Conservation (phyloP, 805 yeast species). For the Nakazawaea populi region DNA sequence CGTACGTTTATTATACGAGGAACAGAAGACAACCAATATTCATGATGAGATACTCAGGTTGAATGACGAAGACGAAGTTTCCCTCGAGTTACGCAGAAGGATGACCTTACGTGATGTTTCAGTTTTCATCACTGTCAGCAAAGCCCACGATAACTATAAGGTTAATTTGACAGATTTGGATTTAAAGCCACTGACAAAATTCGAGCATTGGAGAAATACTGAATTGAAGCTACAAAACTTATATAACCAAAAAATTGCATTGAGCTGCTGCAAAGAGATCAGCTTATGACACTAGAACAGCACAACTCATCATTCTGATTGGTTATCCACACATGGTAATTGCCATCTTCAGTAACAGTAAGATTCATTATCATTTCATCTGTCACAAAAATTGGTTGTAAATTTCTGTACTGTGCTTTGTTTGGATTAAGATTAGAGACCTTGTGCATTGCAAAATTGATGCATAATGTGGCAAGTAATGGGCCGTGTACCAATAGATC, state of each 20-base stretch:
- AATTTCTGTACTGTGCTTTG: conserved; percentile 42
- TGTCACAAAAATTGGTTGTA: conserved; percentile 42
- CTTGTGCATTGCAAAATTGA: conserved; percentile 40
- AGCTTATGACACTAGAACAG: not conserved
- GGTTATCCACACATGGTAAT: conserved; percentile 9
- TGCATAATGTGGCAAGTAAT: conserved; percentile 51
- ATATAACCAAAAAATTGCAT: not conserved
- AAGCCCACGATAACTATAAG: conserved; percentile 14
- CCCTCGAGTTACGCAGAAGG: conserved; percentile 31
- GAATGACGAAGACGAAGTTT: conserved; percentile 31
- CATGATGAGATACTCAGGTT: conserved; percentile 27
- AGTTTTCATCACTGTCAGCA: conserved; percentile 35
- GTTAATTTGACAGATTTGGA: conserved; percentile 41
- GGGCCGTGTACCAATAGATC: conserved; percentile 78
- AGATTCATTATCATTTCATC: conserved; percentile 26
- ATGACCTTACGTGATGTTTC: conserved; percentile 54
- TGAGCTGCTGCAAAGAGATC: not conserved
- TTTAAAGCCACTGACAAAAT: conserved; percentile 37
- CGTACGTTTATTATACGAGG: conserved; percentile 16
- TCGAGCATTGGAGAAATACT: conserved; percentile 34
- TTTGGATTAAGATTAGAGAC: conserved; percentile 18
- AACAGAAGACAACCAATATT: conserved; percentile 29
- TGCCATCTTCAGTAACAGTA: conserved; percentile 3
- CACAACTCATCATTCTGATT: not conserved
- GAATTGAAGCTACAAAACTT: conserved; percentile 16